A percentile compares a stretch with the other conserved stretches of the same genome.
These are phyloP conservation scores for Micractinium sp. DNA, from an alignment of 139 green algal genomes.

Conservation along the genomic window DNA sequence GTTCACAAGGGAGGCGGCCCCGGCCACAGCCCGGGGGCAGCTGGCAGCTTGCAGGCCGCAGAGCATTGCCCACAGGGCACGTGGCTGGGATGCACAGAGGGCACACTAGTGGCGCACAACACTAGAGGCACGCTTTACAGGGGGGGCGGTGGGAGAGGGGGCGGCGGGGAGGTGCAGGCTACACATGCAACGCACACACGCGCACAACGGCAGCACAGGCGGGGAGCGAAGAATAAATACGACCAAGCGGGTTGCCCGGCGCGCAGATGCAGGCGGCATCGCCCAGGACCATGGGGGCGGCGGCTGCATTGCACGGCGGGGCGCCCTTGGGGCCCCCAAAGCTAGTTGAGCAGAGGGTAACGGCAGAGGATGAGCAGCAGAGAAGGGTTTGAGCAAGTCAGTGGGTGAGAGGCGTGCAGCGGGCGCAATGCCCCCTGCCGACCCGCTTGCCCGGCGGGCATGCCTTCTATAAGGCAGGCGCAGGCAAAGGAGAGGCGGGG, in stretches of 20 bases:
- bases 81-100: too few species aligned
- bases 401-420: too few species aligned
- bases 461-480: too few species aligned
- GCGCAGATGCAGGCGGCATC: background rate
- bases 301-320: background rate
- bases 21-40: too few species aligned
- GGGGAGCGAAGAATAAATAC: slow-evolving; percentile 9
- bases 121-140: background rate
- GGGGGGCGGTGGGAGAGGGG: background rate
- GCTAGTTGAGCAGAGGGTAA: background rate
- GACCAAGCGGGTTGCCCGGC: background rate
- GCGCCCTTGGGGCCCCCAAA: background rate
- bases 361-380: background rate
- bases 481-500: too few species aligned
- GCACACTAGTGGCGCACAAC: too few species aligned
- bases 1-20: too few species aligned
- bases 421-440: too few species aligned
- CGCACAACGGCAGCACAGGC: background rate
- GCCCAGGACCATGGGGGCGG: background rate
- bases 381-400: too few species aligned
- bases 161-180: background rate
- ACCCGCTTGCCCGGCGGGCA: too few species aligned
- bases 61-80: too few species aligned
- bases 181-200: background rate
- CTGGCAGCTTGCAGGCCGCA: too few species aligned